Base-by-base conservation (phyloP, 1,284 basidiomycete genomes). In the Golubevia sp. region DNA sequence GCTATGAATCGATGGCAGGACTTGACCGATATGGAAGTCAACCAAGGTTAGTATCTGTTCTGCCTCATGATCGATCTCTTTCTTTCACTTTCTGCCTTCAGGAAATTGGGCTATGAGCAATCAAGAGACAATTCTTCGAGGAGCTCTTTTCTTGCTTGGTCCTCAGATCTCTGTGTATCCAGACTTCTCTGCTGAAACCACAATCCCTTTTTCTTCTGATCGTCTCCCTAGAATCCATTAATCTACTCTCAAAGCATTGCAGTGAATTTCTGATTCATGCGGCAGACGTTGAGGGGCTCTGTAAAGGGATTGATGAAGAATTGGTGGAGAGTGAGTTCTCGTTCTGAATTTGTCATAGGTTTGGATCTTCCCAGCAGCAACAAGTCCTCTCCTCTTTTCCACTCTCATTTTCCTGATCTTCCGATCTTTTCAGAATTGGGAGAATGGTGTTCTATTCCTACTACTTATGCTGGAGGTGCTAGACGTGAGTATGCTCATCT, bases 1-100 rank as follows among this genome's bases (percentile, higher is more conserved):
- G 95, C 97, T 0, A 98, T 97, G 94, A 97, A 99, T 85, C 93
- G 94, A 78, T 99, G 97, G 97, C 95, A 97, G 84, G 91, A 92
- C 62, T 88, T 97, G 59, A 98, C 97, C 0, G 92, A 98, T 77
- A 93, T 94, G 90, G 90, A 92, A 77, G 92, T 99, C 20, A 91
- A 88, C 64, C 86, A 90, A 88, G 92, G 92, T 91, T 61, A 50
- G 59, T 30, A 6, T 8, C 4, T n/a, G n/a, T n/a, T n/a, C n/a
- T n/a, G n/a, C n/a, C n/a, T n/a, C n/a, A n/a, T n/a, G n/a, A n/a
- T n/a, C n/a, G 7, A 56, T 26, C 54, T 5, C 25, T 3, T 61
- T 18, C 15, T 51, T 18, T 7, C 20, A 5, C 6, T 7, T 56
- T 20, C n/a, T 23, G 5, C 54, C 24, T 27, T 56, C 54, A 34